Base-by-base conservation (phyloP, 345 rosid genomes). In the Cochlearia excelsa region DNA sequence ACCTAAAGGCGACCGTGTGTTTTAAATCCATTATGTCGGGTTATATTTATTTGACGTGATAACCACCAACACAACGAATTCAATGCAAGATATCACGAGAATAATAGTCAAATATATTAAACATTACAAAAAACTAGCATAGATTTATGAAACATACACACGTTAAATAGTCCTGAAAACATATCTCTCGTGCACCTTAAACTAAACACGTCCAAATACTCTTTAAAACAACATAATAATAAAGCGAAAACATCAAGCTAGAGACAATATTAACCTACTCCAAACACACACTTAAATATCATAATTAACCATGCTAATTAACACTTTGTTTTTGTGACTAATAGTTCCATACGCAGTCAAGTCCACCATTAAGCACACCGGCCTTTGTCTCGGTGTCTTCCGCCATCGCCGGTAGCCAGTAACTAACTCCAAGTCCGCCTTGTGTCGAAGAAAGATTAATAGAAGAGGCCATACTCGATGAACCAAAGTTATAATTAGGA, bases 321-420 rank as follows among this genome's bases (percentile, higher is more conserved):
- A 52, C 10, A 54, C 51, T 30, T 65, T 51, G 23, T 4, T 37
- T 33, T 7, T 7, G 49, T 8, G 38, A 49, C 70, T 61, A 78
- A 73, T 44, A 77, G 46, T 80, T 75, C 97, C 98, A 88, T 79
- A 86, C 61, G 74, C 81, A 82, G 39, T 89, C 97, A 6, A 89
- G 83, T 71, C 89, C 97, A 0, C 81, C 77, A 4, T 78, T 55
- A 51, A 83, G 76, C 57, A 74, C 51, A 34, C 66, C 61, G 50
- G 72, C 63, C 65, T 85, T 80, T 43, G 81, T 74, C 16, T 69
- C 75, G 9, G 61, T 65, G 23, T 74, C 82, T 4, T 61, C 80
- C 1, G 38, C 56, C 4, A 33, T 40, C 3, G 61, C 51, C 9
- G 53, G 31, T 55, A 66, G 77, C 84, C 80, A 82, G 46, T 63